Evolutionary conservation across 2,329 filamentous ascomycete genomes (phyloP).

Genomic region (Periconia macrospinosa): DNA sequence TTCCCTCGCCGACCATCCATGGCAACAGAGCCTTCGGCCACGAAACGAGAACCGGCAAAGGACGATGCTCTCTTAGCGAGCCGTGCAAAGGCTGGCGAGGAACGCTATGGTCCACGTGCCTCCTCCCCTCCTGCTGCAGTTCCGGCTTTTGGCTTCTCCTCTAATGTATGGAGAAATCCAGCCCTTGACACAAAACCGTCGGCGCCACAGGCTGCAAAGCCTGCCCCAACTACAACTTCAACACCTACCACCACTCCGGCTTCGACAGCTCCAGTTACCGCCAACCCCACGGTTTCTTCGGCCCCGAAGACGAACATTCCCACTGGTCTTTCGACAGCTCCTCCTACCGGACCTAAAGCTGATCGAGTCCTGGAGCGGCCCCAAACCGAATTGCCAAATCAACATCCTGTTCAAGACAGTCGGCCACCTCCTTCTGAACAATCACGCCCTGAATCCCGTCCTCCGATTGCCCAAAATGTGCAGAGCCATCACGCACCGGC

Average conservation of each 20-base stretch:
- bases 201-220: slow-evolving; percentile 30
- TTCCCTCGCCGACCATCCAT: slow-evolving; percentile 42
- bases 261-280: slow-evolving; percentile 22
- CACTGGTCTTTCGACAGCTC: slow-evolving; percentile 34
- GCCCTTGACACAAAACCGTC: slow-evolving; percentile 36
- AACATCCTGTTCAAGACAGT: slow-evolving; percentile 14
- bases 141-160: slow-evolving; percentile 56
- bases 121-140: slow-evolving; percentile 59
- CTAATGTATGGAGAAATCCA: slow-evolving; percentile 48
- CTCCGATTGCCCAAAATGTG: slow-evolving; percentile 15
- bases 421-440: slow-evolving; percentile 18
- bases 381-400: slow-evolving; percentile 16
- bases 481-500: slow-evolving; percentile 7
- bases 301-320: slow-evolving; percentile 41
- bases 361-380: slow-evolving; percentile 35
- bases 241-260: slow-evolving; percentile 10
- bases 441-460: slow-evolving; percentile 25
- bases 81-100: slow-evolving; percentile 49
- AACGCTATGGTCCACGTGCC: slow-evolving; percentile 50
- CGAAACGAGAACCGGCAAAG: slow-evolving; percentile 46
- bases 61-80: slow-evolving; percentile 49
- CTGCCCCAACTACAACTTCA: slow-evolving; percentile 20
- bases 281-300: slow-evolving; percentile 24
- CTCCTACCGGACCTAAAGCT: slow-evolving; percentile 47
- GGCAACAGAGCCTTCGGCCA: slow-evolving; percentile 33